Percentiles rank a stretch among this genome's conserved stretches.
These are phyloP conservation scores for Aureobasidium namibiae DNA, from an alignment of 2,329 filamentous ascomycete genomes.

Conservation along the genomic window DNA sequence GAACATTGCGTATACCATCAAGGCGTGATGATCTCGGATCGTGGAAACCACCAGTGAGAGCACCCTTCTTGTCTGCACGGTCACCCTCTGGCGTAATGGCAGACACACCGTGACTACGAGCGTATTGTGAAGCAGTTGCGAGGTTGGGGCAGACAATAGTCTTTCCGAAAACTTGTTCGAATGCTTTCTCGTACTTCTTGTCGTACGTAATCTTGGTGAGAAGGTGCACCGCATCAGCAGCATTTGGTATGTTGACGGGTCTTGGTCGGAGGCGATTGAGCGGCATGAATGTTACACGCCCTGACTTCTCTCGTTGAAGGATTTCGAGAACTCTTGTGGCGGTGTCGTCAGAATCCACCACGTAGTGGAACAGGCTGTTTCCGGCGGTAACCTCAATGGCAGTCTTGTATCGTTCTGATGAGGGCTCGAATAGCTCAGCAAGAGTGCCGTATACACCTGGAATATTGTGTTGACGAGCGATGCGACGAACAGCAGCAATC, in stretches of 20 bases:
- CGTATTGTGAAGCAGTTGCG: constrained; percentile 80
- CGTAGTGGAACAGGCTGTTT: constrained; percentile 86
- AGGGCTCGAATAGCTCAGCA: constrained; percentile 75
- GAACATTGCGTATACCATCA: constrained; percentile 70
- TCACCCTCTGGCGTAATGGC: constrained; percentile 94
- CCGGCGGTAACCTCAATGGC: constrained; percentile 91
- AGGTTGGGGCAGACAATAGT: constrained; percentile 90
- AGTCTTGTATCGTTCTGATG: constrained; percentile 74
- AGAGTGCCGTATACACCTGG: constrained; percentile 86
- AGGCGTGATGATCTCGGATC: constrained; percentile 79
- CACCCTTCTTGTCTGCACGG: constrained; percentile 88
- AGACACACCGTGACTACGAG: constrained; percentile 81
- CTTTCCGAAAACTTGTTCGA: constrained; percentile 91
- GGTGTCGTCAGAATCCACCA: constrained; percentile 86
- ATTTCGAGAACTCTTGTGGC: constrained; percentile 73
- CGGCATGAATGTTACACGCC: constrained; percentile 90
- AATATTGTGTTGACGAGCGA: constrained; percentile 72
- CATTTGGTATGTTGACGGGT: constrained; percentile 66
- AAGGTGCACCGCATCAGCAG: constrained; percentile 79
- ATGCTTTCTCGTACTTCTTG: constrained; percentile 67
- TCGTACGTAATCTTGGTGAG: constrained; percentile 80
- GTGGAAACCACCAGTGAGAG: constrained; percentile 89
- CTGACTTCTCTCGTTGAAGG: constrained; percentile 69
- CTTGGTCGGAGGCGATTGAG: constrained; percentile 70
- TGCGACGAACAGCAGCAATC: constrained; percentile 73